A percentile compares a stretch with the other conserved stretches of the same genome.
Conservation (phyloP, 805 yeast genomes). For the Candida palmyrensis region DNA sequence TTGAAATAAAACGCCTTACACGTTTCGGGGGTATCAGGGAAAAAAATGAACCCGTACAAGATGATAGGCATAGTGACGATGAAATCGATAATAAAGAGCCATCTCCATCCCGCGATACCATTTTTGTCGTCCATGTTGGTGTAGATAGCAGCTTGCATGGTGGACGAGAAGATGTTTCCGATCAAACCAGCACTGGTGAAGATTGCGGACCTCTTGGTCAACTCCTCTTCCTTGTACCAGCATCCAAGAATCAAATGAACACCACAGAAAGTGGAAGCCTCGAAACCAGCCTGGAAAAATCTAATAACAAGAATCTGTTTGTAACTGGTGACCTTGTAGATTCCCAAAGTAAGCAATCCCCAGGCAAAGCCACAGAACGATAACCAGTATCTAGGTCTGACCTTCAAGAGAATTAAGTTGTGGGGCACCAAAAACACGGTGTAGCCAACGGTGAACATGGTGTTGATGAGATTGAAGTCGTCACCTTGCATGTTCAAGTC, state of each 20-base stretch:
- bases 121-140: slow-evolving; percentile 38
- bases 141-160: slow-evolving; percentile 54
- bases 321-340: slow-evolving; percentile 43
- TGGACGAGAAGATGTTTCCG: slow-evolving; percentile 51
- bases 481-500: slow-evolving; percentile 32
- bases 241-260: slow-evolving; percentile 50
- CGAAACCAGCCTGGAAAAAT: slow-evolving; percentile 58
- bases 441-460: slow-evolving; percentile 58
- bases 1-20: slow-evolving; percentile 20
- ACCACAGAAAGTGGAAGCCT: slow-evolving; percentile 52
- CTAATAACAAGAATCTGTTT: slow-evolving; percentile 51
- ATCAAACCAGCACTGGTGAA: slow-evolving; percentile 51
- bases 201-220: slow-evolving; percentile 48
- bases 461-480: slow-evolving; percentile 47
- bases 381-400: slow-evolving; percentile 55
- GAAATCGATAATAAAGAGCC: slow-evolving; percentile 65
- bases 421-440: slow-evolving; percentile 59
- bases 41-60: slow-evolving; percentile 49
- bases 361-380: slow-evolving; percentile 50
- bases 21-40: slow-evolving; percentile 57
- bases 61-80: slow-evolving; percentile 54
- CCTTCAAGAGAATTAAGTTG: slow-evolving; percentile 45
- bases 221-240: slow-evolving; percentile 47
- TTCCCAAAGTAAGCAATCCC: slow-evolving; percentile 51
- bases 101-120: slow-evolving; percentile 61